Percentiles rank a stretch among this genome's conserved stretches.
phyloP scores from a whole-genome alignment of 805 yeast species.

The Clavispora fructus region DNA sequence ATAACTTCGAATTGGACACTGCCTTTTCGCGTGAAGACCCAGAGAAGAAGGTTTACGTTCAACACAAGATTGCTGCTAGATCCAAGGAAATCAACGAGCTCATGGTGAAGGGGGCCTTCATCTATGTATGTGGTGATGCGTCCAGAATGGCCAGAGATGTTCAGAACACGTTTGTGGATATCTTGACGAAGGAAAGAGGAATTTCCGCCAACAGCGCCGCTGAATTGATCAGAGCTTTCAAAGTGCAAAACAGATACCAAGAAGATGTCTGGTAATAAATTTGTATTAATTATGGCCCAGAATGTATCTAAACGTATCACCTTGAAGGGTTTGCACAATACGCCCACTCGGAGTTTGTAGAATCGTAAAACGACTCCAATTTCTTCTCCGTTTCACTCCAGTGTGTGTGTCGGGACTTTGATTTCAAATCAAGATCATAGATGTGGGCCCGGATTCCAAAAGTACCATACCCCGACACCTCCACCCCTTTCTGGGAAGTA shows the following conservation, averaged over 20 bases:
- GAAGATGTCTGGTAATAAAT: constrained; percentile 87
- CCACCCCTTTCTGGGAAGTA: constrained; percentile 14
- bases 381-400: constrained; percentile 42
- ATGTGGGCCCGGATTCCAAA: constrained; percentile 32
- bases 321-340: constrained; percentile 17
- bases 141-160: constrained; percentile 94
- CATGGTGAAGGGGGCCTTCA: constrained; percentile 65
- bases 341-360: constrained; percentile 26
- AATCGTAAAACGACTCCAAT: constrained; percentile 29
- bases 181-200: constrained; percentile 60
- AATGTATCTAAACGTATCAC: not conserved
- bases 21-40: constrained; percentile 80
- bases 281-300: not conserved
- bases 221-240: constrained; percentile 71
- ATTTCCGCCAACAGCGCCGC: constrained; percentile 63
- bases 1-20: constrained; percentile 62
- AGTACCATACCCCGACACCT: constrained; percentile 20
- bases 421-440: constrained; percentile 48
- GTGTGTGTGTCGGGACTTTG: constrained; percentile 35
- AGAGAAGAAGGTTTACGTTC: constrained; percentile 69
- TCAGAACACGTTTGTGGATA: constrained; percentile 58
- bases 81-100: constrained; percentile 50
- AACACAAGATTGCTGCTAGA: constrained; percentile 61
- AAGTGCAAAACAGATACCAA: constrained; percentile 83
- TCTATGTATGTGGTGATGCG: constrained; percentile 98